Percentiles rank a stretch among this genome's conserved stretches.
Evolutionary conservation across 1,284 basidiomycete species (phyloP).

Genomic region (Papiliotrema flavescens): DNA sequence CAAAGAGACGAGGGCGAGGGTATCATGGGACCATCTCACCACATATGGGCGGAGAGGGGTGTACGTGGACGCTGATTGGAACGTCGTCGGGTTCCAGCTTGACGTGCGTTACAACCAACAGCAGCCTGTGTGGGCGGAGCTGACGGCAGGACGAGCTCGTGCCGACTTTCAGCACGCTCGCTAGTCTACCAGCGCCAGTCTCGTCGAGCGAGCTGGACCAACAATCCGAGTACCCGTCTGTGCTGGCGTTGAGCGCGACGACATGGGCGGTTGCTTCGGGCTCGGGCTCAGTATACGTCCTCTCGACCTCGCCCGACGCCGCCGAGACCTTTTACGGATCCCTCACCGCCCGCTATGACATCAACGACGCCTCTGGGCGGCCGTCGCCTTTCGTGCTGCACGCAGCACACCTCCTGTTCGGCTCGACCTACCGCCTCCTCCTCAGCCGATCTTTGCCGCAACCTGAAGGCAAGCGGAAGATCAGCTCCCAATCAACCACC

Average conservation of each 20-base stretch:
- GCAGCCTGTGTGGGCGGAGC: slow-evolving; percentile 5
- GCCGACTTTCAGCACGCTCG: slow-evolving; percentile 60
- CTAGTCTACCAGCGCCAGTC: slow-evolving; percentile 57
- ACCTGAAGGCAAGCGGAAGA: slow-evolving; percentile 10
- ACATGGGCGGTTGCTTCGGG: slow-evolving; percentile 69
- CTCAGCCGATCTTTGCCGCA: slow-evolving; percentile 22
- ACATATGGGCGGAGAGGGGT: slow-evolving; percentile 53
- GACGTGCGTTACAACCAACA: slow-evolving; percentile 34
- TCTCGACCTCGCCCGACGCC: slow-evolving; percentile 31
- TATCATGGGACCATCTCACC: slow-evolving; percentile 77
- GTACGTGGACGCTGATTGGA: slow-evolving; percentile 68
- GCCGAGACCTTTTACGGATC: slow-evolving; percentile 44
- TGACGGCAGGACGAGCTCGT: slow-evolving; percentile 51
- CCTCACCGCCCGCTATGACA: slow-evolving; percentile 57
- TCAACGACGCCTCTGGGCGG: slow-evolving; percentile 18
- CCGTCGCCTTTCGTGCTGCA: slow-evolving; percentile 55
- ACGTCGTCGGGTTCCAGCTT: slow-evolving; percentile 61
- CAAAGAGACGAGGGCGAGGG: slow-evolving; percentile 71
- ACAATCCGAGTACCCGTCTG: slow-evolving; percentile 71
- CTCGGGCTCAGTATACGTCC: slow-evolving; percentile 62
- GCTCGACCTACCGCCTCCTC: slow-evolving; percentile 19
- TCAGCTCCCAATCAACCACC: slow-evolving; percentile 10
- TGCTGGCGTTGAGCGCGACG: slow-evolving; percentile 56
- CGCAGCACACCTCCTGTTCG: slow-evolving; percentile 15
- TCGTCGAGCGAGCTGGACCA: slow-evolving; percentile 43